Conservation (phyloP, 73 alveolate species). For the Uronychia setigera region DNA sequence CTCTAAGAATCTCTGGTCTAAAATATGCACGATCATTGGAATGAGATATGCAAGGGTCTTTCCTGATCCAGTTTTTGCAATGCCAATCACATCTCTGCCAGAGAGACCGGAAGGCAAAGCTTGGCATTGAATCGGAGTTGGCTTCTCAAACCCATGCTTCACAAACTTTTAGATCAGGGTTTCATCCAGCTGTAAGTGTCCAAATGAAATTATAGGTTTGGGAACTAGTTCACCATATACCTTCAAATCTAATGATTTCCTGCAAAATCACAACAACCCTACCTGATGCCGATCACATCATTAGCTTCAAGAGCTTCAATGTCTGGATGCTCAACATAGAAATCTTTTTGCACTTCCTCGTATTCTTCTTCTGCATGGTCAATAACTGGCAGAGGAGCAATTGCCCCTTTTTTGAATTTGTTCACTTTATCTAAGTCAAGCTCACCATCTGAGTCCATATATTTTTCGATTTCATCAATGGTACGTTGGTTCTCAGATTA, state of each 20-base stretch:
- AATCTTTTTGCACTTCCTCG: conserved; percentile 75
- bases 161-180: conserved; percentile 58
- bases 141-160: conserved; percentile 61
- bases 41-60: conserved; percentile 94
- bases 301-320: conserved; percentile 66
- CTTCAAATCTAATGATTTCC: conserved; percentile 65
- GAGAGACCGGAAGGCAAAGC: conserved; percentile 87
- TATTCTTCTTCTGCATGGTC: conserved; percentile 87
- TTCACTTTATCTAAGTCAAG: conserved; percentile 39
- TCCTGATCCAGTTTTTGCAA: conserved; percentile 97
- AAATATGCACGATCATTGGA: conserved; percentile 94
- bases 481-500: too few relatives aligned
- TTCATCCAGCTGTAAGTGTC: conserved; percentile 56
- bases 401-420: conserved; percentile 38
- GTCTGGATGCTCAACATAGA: conserved; percentile 90
- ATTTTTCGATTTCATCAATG: conserved; percentile 5
- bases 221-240: conserved; percentile 86
- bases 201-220: conserved; percentile 74
- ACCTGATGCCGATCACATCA: conserved; percentile 73
- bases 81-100: conserved; percentile 95
- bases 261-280: conserved; percentile 5
- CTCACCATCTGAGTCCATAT: conserved; percentile 35
- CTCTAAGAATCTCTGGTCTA: conserved; percentile 73
- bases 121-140: conserved; percentile 90
- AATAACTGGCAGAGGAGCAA: conserved; percentile 52